phyloP scores from a whole-genome alignment of 1,284 basidiomycete species.

The Fomitopsis palustris region DNA sequence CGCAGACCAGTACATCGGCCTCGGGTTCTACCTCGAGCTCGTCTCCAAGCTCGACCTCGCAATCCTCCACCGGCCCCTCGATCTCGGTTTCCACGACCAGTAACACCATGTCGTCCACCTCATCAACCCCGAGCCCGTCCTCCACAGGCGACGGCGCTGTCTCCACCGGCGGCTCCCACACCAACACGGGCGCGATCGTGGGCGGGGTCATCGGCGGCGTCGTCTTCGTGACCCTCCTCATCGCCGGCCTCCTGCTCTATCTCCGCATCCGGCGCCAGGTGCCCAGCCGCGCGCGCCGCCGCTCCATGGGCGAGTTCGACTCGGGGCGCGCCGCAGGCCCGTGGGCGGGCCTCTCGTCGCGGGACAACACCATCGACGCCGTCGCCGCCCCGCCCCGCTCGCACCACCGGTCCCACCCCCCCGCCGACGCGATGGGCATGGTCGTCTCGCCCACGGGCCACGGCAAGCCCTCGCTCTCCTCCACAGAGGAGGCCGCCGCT shows the following conservation, averaged over 20 bases:
- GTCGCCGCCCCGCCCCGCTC: neutral
- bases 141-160: slow-evolving; percentile 1
- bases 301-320: slow-evolving; percentile 11
- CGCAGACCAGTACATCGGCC: neutral
- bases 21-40: slow-evolving; percentile 6
- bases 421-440: neutral
- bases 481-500: slow-evolving; percentile 22
- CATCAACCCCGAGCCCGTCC: neutral
- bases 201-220: slow-evolving; percentile 35
- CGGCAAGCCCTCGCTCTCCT: slow-evolving; percentile 13
- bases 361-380: slow-evolving; percentile 19
- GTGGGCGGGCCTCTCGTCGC: slow-evolving; percentile 26
- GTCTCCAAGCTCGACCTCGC: slow-evolving; percentile 3
- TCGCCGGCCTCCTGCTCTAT: slow-evolving; percentile 19
- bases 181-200: slow-evolving; percentile 29
- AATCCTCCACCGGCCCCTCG: slow-evolving; percentile 6
- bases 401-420: neutral
- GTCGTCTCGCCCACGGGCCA: slow-evolving; percentile 8
- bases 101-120: slow-evolving; percentile 4
- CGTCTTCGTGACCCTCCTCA: slow-evolving; percentile 16
- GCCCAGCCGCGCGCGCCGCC: slow-evolving; percentile 15
- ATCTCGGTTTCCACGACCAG: slow-evolving; percentile 8
- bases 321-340: slow-evolving; percentile 11
- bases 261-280: slow-evolving; percentile 22
- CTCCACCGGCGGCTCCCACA: slow-evolving; percentile 12